Conservation (phyloP, 768 basidiomycete species). For the Vararia minispora region DNA sequence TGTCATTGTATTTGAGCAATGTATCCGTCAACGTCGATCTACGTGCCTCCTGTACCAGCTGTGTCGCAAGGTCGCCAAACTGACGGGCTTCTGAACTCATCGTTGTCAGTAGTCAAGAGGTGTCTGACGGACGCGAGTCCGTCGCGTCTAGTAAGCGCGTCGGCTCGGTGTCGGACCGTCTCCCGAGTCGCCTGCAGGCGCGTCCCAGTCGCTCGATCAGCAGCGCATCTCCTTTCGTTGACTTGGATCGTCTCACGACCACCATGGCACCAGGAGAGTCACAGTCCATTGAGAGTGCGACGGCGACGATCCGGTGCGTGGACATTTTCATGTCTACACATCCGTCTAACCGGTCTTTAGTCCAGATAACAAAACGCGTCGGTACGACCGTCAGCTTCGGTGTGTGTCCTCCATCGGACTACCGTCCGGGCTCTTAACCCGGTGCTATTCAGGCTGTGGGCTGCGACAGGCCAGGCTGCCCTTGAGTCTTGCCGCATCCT, state of each 20-base stretch:
- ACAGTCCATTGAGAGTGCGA: conserved; percentile 36
- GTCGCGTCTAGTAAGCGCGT: too few relatives aligned
- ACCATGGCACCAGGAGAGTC: conserved; percentile 22
- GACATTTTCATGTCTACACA: too few relatives aligned
- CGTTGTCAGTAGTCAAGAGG: too few relatives aligned
- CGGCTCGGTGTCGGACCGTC: too few relatives aligned
- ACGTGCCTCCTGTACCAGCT: conserved; percentile 79
- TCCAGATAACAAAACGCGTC: conserved; percentile 80
- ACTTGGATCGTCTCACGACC: too few relatives aligned
- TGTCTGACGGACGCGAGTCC: too few relatives aligned
- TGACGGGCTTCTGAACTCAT: conserved; percentile 44
- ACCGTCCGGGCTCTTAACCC: background rate
- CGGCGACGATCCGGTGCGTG: conserved; percentile 28
- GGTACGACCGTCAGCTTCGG: conserved; percentile 95
- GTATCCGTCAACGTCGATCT: conserved; percentile 77
- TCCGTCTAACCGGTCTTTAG: background rate
- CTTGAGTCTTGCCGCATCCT: conserved; percentile 79
- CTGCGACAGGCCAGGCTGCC: conserved; percentile 79
- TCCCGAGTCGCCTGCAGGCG: too few relatives aligned
- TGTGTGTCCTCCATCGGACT: conserved; percentile 21
- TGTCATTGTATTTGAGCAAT: conserved; percentile 86
- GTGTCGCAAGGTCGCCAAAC: conserved; percentile 77
- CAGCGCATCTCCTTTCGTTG: too few relatives aligned
- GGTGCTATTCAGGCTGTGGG: conserved; percentile 65
- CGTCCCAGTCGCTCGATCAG: too few relatives aligned